A percentile compares a stretch with the other conserved stretches of the same genome.
These are phyloP conservation scores for Geranomyces michiganensis DNA, from an alignment of 192 early-diverging fungal species.

Conservation along the genomic window DNA sequence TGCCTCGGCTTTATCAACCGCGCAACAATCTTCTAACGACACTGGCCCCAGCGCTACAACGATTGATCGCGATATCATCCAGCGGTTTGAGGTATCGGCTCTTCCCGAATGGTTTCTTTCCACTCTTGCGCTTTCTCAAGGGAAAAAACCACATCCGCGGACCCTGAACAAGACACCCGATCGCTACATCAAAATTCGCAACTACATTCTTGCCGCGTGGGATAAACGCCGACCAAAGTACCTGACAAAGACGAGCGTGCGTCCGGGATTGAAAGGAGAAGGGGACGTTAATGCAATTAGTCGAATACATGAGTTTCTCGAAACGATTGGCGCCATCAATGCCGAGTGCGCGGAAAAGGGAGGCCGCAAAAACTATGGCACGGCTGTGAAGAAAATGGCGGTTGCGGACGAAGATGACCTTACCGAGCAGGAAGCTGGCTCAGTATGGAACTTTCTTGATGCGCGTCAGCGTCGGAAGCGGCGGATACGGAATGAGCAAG, in stretches of 20 bases:
- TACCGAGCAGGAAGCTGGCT: constrained; percentile 23
- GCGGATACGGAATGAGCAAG: constrained; percentile 62
- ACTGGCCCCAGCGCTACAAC: background rate
- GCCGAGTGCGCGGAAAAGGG: constrained; percentile 49
- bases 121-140: constrained; percentile 25
- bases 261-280: constrained; percentile 78
- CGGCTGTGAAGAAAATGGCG: constrained; percentile 4
- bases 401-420: constrained; percentile 23
- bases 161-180: constrained; percentile 75
- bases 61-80: constrained; percentile 28
- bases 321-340: constrained; percentile 79
- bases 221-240: constrained; percentile 59
- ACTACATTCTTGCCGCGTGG: constrained; percentile 87
- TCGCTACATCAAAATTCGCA: constrained; percentile 84
- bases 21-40: too few species aligned
- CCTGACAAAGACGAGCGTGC: constrained; percentile 79
- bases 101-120: constrained; percentile 46
- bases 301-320: constrained; percentile 83
- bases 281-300: constrained; percentile 93
- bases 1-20: too few species aligned
- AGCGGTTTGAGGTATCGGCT: constrained; percentile 40
- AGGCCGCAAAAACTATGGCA: constrained; percentile 33
- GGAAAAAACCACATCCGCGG: constrained; percentile 44
- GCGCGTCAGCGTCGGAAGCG: constrained; percentile 49
- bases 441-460: constrained; percentile 30